Conservation (phyloP, 208 protist species). For the Acanthamoeba healyi region DNA sequence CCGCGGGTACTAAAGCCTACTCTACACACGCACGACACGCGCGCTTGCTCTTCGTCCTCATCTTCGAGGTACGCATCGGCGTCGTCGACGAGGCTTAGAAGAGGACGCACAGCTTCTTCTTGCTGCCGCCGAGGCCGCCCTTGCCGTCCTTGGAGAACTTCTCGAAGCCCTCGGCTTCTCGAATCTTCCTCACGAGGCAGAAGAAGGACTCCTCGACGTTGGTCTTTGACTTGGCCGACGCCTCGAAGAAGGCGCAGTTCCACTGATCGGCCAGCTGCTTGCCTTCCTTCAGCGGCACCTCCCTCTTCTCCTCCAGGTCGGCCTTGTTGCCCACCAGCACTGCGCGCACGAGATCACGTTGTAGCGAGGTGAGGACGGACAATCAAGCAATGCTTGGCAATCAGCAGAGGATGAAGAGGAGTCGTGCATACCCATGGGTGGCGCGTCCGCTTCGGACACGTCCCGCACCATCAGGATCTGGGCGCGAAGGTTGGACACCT, state of each 20-base stretch:
- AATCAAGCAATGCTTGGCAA: background rate
- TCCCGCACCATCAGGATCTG: constrained; percentile 82
- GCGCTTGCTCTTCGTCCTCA: background rate
- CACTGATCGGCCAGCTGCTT: constrained; percentile 84
- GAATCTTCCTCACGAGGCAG: constrained; percentile 88
- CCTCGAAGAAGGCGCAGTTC: constrained; percentile 73
- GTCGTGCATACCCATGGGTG: constrained; percentile 75
- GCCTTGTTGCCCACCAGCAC: constrained; percentile 87
- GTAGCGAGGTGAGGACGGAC: background rate
- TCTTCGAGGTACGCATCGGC: too few species aligned
- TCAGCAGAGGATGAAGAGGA: background rate
- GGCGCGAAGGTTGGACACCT: constrained; percentile 27
- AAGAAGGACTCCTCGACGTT: constrained; percentile 91
- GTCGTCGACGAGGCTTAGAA: background rate
- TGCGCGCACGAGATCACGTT: background rate
- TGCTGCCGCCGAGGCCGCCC: background rate
- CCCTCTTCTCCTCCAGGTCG: constrained; percentile 87
- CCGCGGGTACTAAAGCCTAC: background rate
- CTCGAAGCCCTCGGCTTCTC: constrained; percentile 38
- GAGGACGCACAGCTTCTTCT: constrained; percentile 34
- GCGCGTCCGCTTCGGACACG: constrained; percentile 86
- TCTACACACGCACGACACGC: background rate
- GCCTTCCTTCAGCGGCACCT: constrained; percentile 86
- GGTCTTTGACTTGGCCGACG: constrained; percentile 88
- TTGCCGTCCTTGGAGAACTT: constrained; percentile 42